Base-by-base conservation (phyloP, 2,329 filamentous ascomycete species). In the Trichocomaceae sp. region DNA sequence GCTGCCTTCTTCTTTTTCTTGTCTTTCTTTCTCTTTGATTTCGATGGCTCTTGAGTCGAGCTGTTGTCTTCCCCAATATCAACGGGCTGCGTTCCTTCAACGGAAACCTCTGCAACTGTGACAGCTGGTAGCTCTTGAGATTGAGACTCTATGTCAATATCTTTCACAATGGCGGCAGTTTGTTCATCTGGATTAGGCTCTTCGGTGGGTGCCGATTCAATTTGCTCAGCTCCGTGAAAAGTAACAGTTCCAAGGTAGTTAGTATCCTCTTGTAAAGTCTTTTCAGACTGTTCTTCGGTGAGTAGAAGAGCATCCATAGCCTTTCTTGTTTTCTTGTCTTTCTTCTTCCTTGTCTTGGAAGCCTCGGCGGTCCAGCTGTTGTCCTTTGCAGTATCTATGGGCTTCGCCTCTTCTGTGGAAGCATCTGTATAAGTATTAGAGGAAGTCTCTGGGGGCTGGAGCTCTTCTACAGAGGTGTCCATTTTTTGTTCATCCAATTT, bases 1-100 rank as follows among this genome's bases (percentile, higher is more conserved):
- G 29, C n/a, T 6, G 50, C 41, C 50, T 26, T 52, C 54, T 69
- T 69, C 54, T 66, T 66, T 56, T 75, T 74, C 63, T 75, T 73
- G 15, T 63, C 73, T 63, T 67, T 69, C 12, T 61, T 60, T 41
- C 66, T 67, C 47, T 66, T 65, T 13, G 59, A 61, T 46, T 60
- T 65, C 1, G 61, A 44, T 13, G 33, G 26, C 35, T 55, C 54
- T n/a, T 44, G 54, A 15, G 33, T 5, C 31, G 8, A 39, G 7
- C 45, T 44, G 39, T 49, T 35, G 8, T 52, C 50, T 47, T 8
- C 44, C 15, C 7, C n/a, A 13, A 22, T n/a, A 17, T 52, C 50
- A 20, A 31, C 3, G 9, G 31, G n/a, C n/a, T 52, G 37, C 29
- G 19, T 13, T 33, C 46, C 26, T 39, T 52, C 29, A 12, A 35